Conservation (phyloP, 139 green algal species). For the Coelastrella sp. region DNA sequence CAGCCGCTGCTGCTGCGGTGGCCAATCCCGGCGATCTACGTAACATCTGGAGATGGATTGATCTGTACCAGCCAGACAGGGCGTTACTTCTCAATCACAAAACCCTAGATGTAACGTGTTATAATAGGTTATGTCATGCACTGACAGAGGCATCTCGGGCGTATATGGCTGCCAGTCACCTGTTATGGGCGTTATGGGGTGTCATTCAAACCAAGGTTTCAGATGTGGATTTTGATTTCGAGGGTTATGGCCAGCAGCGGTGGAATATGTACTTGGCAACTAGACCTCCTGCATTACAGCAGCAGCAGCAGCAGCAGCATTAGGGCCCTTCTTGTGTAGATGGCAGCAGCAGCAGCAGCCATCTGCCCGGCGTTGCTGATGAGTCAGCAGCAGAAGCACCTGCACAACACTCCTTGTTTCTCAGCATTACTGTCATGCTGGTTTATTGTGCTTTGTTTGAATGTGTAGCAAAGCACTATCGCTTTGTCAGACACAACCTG, state of each 20-base stretch:
- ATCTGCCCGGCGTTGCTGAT: no score
- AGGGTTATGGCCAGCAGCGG: slow-evolving; percentile 58
- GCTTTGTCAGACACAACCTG: no score
- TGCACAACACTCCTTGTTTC: no score
- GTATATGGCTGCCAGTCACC: slow-evolving; percentile 65
- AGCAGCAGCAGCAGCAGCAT: not conserved
- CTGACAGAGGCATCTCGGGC: slow-evolving; percentile 41
- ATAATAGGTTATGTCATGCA: not conserved
- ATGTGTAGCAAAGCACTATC: no score
- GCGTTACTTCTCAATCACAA: not conserved
- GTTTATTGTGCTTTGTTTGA: no score
- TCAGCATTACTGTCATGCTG: no score
- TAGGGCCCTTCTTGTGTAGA: no score
- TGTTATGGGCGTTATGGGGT: slow-evolving; percentile 78
- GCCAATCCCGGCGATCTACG: not conserved
- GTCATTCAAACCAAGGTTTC: slow-evolving; percentile 58
- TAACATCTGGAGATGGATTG: slow-evolving; percentile 18
- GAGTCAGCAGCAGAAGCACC: no score
- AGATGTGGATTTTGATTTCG: slow-evolving; percentile 69
- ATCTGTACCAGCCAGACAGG: slow-evolving; percentile 1
- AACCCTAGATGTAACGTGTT: not conserved
- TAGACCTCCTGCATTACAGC: not conserved
- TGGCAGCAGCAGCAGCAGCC: no score
- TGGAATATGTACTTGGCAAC: slow-evolving; percentile 56
- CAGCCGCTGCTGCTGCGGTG: slow-evolving; percentile 14